Conservation (phyloP, 108 stramenopile species). For the Chaetoceros tenuissimus region DNA sequence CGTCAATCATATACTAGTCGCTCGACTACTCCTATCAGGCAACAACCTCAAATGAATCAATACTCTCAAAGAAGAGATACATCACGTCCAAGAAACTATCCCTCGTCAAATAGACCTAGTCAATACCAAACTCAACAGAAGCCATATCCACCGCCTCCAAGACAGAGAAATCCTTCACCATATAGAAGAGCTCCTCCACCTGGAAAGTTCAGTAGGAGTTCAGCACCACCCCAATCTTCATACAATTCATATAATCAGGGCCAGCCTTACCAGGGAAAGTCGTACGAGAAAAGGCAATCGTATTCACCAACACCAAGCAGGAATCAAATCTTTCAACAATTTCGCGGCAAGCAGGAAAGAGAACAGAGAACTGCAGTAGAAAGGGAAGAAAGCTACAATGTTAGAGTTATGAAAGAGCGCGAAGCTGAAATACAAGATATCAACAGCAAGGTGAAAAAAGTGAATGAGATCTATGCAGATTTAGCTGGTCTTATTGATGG, state of each 20-base stretch:
- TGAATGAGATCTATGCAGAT: slow-evolving; percentile 4
- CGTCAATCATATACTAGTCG: too few relatives aligned
- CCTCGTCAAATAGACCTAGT: too few relatives aligned
- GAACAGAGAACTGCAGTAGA: neutral
- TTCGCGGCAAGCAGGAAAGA: neutral
- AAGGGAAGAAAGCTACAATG: neutral
- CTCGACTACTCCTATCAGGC: too few relatives aligned
- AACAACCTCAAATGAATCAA: too few relatives aligned
- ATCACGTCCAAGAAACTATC: too few relatives aligned
- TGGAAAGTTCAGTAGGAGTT: too few relatives aligned
- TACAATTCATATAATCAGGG: neutral
- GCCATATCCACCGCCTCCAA: too few relatives aligned
- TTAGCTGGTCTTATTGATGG: neutral
- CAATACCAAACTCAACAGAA: too few relatives aligned
- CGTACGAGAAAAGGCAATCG: neutral
- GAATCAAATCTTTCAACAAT: neutral
- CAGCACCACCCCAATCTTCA: too few relatives aligned
- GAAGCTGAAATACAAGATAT: neutral
- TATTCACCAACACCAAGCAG: neutral
- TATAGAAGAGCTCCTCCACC: too few relatives aligned
- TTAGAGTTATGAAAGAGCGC: neutral
- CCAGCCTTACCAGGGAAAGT: neutral
- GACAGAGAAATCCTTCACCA: too few relatives aligned
- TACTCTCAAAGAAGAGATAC: too few relatives aligned
- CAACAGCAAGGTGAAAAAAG: slow-evolving; percentile 1